These are phyloP conservation scores for Calonectria multiphialidica DNA, from an alignment of 2,329 filamentous ascomycete species.

Conservation along the genomic window DNA sequence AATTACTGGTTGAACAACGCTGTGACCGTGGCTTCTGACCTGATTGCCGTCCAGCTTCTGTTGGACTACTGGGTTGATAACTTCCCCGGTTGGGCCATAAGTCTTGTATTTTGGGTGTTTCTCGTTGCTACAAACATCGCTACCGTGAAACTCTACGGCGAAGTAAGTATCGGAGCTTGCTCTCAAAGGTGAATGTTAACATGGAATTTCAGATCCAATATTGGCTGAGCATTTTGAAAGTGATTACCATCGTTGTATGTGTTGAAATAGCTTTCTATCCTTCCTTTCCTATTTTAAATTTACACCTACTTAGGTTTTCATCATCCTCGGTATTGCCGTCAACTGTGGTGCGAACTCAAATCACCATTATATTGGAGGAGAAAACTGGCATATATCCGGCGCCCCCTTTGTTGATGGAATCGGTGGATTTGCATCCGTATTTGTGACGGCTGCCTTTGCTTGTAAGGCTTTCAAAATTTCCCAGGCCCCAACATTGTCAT, in stretches of 20 bases:
- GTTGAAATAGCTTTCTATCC: accelerated
- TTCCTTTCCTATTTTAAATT: not conserved
- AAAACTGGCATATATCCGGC: slow-evolving; percentile 68
- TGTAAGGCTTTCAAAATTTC: slow-evolving; percentile 60
- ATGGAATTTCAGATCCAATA: slow-evolving; percentile 65
- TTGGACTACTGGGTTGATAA: slow-evolving; percentile 71
- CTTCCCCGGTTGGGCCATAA: slow-evolving; percentile 73
- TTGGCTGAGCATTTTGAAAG: slow-evolving; percentile 66
- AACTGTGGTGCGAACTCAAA: slow-evolving; percentile 53
- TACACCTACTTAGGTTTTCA: slow-evolving; percentile 59
- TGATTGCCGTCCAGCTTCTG: slow-evolving; percentile 65
- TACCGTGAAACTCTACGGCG: slow-evolving; percentile 50
- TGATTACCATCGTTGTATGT: slow-evolving; percentile 61
- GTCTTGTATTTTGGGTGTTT: slow-evolving; percentile 70
- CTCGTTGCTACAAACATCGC: slow-evolving; percentile 58
- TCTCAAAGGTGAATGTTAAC: not conserved
- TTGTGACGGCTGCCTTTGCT: slow-evolving; percentile 68
- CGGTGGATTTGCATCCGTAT: slow-evolving; percentile 72
- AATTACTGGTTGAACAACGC: slow-evolving; percentile 78
- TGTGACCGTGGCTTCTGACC: slow-evolving; percentile 64
- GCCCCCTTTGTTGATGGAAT: slow-evolving; percentile 75
- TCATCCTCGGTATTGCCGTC: slow-evolving; percentile 70
- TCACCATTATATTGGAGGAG: slow-evolving; percentile 32
- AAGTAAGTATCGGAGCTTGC: slow-evolving; percentile 32
- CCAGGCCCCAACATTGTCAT: no score